Base-by-base conservation (phyloP, 2,329 filamentous ascomycete genomes). In the Penicillium sp. region DNA sequence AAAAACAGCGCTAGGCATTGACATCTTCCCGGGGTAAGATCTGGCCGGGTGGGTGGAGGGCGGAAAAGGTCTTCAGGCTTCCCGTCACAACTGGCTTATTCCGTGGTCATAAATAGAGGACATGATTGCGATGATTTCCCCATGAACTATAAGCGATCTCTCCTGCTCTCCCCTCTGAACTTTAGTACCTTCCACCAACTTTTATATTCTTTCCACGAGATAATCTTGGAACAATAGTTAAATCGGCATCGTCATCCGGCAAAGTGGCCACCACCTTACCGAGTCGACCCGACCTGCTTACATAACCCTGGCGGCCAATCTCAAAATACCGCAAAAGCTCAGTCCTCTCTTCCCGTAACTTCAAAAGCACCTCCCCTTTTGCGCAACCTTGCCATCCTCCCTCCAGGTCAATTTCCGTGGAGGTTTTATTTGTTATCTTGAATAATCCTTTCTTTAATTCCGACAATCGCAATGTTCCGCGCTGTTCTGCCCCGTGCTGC, bases 401-500 rank as follows among this genome's bases (percentile, higher is more conserved):
- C 58, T 63, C 57, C 58, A 58, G 49, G 59, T 47, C 63, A 51
- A 48, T 52, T 59, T 54, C 57, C 55, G 63, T 59, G 68, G 70
- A 69, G 71, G 69, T 61, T 62, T 69, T 59, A 62, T 62, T 62
- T 65, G 56, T 68, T 68, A 67, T 67, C 63, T 61, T 68, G 64
- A 66, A 56, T 65, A 60, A 53, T 57, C 56, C 49, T 56, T 55
- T 63, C 56, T 69, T 62, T 62, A 56, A 60, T 59, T 60, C 60
- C 58, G 60, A 55, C 33, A 42, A 48, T 63, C 67, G 75, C 65
- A 69, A 84, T 84, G 81, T 81, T 83, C 74, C 80, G 80, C 65
- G 75, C 76, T 63, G 71, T 82, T 55, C 69, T 82, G 66, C 81
- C 81, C 67, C 79, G 80, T 70, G 73, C 78, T 64, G 65, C 78